These are phyloP conservation scores for Myxozyma vanderwaltii DNA, from an alignment of 805 yeast species.

Conservation along the genomic window DNA sequence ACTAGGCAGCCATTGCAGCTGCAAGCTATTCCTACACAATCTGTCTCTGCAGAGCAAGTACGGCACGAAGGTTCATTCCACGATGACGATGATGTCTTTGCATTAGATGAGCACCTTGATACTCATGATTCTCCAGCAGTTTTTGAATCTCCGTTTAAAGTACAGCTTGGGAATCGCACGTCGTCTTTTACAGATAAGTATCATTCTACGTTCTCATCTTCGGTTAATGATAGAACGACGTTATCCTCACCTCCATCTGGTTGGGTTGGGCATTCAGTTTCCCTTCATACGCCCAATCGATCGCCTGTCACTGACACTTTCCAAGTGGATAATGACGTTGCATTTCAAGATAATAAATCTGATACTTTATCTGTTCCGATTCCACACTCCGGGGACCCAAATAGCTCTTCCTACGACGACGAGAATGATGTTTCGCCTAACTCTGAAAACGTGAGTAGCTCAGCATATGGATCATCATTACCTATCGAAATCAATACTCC, in stretches of 20 bases:
- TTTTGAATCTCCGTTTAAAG: conserved; percentile 2
- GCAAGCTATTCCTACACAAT: not conserved
- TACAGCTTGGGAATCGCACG: not conserved
- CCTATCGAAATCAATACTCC: conserved; percentile 29
- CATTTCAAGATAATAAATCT: not conserved
- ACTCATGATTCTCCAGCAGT: not conserved
- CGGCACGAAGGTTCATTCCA: conserved; percentile 3
- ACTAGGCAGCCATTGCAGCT: conserved; percentile 5
- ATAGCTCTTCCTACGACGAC: conserved; percentile 18
- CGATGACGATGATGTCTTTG: conserved; percentile 25
- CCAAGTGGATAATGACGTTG: not conserved
- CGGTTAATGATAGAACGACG: not conserved
- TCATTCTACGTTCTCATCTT: conserved; percentile 6
- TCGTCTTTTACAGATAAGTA: conserved; percentile 16
- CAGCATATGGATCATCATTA: conserved; percentile 22
- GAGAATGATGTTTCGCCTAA: not conserved
- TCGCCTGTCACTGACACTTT: not conserved
- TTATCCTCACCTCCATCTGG: conserved; percentile 12
- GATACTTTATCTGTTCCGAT: not conserved
- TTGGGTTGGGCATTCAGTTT: conserved; percentile 24
- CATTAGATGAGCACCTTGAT: conserved; percentile 20
- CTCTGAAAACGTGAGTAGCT: not conserved
- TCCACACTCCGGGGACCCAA: not conserved
- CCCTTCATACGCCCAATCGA: conserved; percentile 12
- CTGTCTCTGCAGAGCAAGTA: not conserved